Percentiles rank a stretch among this genome's conserved stretches.
phyloP scores from a whole-genome alignment of 2,329 filamentous ascomycete genomes.

The Aspergillus candidus region DNA sequence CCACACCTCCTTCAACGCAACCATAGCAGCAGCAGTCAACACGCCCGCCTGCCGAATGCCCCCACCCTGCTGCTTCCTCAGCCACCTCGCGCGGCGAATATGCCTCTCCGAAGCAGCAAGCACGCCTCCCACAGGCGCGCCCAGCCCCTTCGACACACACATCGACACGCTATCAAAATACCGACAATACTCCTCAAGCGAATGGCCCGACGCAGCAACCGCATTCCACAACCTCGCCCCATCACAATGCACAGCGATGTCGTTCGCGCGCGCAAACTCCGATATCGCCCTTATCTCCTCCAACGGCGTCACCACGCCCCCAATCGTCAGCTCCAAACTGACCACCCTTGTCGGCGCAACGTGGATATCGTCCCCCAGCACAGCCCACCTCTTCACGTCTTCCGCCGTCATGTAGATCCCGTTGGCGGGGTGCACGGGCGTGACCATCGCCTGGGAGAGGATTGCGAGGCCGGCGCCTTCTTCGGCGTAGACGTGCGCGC shows the following conservation, averaged over 20 bases:
- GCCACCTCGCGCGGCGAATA: conserved; percentile 25
- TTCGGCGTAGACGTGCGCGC: conserved; percentile 29
- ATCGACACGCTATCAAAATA: conserved; percentile 30
- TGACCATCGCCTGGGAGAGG: conserved; percentile 29
- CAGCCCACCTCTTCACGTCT: conserved; percentile 26
- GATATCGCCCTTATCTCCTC: conserved; percentile 21
- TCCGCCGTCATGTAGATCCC: conserved; percentile 30
- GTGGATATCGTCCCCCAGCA: conserved; percentile 25
- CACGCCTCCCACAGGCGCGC: conserved; percentile 29
- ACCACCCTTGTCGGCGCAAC: conserved; percentile 22
- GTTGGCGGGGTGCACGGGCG: conserved; percentile 25
- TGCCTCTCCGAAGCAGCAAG: conserved; percentile 22
- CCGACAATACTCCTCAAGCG: conserved; percentile 24
- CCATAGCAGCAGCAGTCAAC: conserved; percentile 18
- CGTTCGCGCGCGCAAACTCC: conserved; percentile 10
- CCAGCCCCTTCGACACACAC: conserved; percentile 29
- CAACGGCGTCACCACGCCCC: conserved; percentile 12
- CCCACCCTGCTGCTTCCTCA: conserved; percentile 30
- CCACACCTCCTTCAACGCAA: conserved; percentile 19
- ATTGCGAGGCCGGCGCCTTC: conserved; percentile 27
- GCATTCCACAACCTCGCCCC: conserved; percentile 28
- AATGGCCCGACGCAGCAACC: conserved; percentile 18
- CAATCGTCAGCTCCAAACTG: conserved; percentile 14
- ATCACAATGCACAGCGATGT: conserved; percentile 27
- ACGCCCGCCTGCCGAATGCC: conserved; percentile 24